phyloP scores from a whole-genome alignment of 2,329 filamentous ascomycete species.

The Fusarium sp. region DNA sequence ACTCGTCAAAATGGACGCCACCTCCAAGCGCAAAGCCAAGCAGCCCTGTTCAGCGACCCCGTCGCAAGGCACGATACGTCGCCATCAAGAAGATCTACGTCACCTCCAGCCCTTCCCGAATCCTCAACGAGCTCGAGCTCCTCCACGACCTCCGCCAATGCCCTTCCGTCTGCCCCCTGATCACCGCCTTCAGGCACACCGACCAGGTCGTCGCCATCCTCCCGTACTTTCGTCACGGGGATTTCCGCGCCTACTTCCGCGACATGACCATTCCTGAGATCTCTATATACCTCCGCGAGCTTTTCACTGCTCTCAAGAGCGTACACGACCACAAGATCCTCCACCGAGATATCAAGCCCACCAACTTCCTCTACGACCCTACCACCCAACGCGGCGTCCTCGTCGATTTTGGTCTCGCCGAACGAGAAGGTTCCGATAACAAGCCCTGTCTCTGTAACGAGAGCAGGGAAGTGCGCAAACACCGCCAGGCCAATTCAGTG shows the following conservation, averaged over 20 bases:
- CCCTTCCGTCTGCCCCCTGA: conserved; percentile 89
- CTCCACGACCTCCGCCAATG: conserved; percentile 88
- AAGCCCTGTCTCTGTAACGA: conserved; percentile 88
- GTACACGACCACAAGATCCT: conserved; percentile 89
- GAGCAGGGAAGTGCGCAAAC: conserved; percentile 69
- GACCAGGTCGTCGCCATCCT: conserved; percentile 96
- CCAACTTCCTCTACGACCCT: conserved; percentile 95
- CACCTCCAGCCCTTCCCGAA: conserved; percentile 91
- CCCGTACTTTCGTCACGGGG: conserved; percentile 94
- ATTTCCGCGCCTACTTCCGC: conserved; percentile 95
- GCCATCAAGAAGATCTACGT: conserved; percentile 99
- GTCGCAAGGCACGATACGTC: conserved; percentile 75
- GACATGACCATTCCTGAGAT: conserved; percentile 89
- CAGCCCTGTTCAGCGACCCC: conserved; percentile 47
- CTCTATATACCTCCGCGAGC: conserved; percentile 86
- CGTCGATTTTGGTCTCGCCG: conserved; percentile 98
- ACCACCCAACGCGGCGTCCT: conserved; percentile 84
- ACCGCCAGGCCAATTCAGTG: conserved; percentile 68
- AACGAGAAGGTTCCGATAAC: conserved; percentile 80
- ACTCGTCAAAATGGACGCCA: conserved; percentile 75
- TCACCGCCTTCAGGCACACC: conserved; percentile 94
- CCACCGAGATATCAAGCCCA: conserved; percentile 96
- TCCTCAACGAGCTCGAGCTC: conserved; percentile 95
- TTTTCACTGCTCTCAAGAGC: conserved; percentile 86
- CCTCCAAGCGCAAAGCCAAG: conserved; percentile 75